A percentile compares a stretch with the other conserved stretches of the same genome.
Conservation (phyloP, 257 asterid genomes). For the Paraleonurus japonicus region DNA sequence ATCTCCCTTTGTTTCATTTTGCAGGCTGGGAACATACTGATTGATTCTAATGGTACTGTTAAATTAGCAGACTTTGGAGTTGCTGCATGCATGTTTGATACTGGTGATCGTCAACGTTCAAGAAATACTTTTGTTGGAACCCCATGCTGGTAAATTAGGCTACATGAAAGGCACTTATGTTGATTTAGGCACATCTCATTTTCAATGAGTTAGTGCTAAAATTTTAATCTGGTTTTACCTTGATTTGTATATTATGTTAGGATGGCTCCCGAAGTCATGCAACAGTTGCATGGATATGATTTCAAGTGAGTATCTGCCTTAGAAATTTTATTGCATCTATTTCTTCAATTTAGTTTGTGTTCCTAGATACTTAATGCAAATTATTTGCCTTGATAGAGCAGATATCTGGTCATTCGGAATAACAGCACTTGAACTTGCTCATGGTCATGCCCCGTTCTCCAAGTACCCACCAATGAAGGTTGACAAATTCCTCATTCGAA, state of each 20-base stretch:
- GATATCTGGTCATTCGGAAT: conserved; percentile 99
- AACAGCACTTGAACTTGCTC: conserved; percentile 99
- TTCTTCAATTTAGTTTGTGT: conserved; percentile 11
- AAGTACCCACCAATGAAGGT: conserved; percentile 99
- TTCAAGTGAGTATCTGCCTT: conserved; percentile 65
- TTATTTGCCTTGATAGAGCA: conserved; percentile 66
- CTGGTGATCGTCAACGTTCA: conserved; percentile 97
- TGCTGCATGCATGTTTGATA: conserved; percentile 93
- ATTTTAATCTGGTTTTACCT: conserved; percentile 10
- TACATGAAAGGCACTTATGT: conserved; percentile 7
- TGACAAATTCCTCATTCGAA: conserved; percentile 19
- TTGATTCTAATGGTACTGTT: conserved; percentile 76
- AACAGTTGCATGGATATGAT: conserved; percentile 97
- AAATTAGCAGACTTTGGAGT: conserved; percentile 99
- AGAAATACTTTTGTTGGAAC: conserved; percentile 99
- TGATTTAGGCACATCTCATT: background rate
- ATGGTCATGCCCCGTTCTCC: conserved; percentile 98
- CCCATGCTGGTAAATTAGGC: conserved; percentile 82
- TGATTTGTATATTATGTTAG: conserved; percentile 36
- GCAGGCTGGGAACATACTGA: conserved; percentile 96
- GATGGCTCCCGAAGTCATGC: conserved; percentile 99
- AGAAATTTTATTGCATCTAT: background rate
- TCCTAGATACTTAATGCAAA: conserved; percentile 25
- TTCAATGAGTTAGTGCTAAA: conserved; percentile 1
- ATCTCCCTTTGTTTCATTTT: conserved; percentile 22